These are phyloP conservation scores for Gynochthodes officinalis DNA, from an alignment of 257 asterid genomes.

Conservation along the genomic window DNA sequence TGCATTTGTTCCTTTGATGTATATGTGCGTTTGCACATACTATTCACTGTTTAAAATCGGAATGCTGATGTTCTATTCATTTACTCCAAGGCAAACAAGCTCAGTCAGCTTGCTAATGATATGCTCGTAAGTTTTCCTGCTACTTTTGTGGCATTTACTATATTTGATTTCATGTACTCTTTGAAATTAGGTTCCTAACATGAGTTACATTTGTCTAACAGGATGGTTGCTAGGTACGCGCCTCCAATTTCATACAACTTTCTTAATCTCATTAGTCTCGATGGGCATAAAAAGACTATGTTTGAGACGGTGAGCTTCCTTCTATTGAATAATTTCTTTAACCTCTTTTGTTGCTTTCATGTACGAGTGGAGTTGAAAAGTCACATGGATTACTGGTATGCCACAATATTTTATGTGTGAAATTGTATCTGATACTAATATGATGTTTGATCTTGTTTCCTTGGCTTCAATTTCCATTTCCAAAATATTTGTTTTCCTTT, in stretches of 20 bases:
- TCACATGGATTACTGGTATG: neutral
- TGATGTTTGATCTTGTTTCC: neutral
- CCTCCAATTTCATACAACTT: conserved; percentile 98
- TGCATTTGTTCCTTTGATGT: conserved; percentile 93
- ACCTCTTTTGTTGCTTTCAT: neutral
- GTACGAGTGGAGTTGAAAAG: neutral
- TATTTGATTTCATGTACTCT: neutral
- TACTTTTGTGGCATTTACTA: neutral
- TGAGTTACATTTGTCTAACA: conserved; percentile 35
- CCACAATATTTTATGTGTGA: neutral
- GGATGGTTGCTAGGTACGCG: conserved; percentile 99
- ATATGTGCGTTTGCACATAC: conserved; percentile 95
- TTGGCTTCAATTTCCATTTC: neutral
- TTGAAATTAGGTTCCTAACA: neutral
- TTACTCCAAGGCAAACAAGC: conserved; percentile 89
- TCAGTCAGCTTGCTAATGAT: conserved; percentile 97
- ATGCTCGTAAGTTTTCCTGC: conserved; percentile 76
- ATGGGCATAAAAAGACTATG: conserved; percentile 59
- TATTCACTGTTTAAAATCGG: conserved; percentile 93
- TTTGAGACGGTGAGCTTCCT: conserved; percentile 77
- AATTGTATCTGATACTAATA: neutral
- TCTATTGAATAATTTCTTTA: neutral
- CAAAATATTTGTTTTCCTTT: neutral
- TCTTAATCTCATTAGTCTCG: conserved; percentile 91
- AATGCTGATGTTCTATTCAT: conserved; percentile 91